Conservation (phyloP, 306 rosid genomes). For the Adenanthera pavonina region DNA sequence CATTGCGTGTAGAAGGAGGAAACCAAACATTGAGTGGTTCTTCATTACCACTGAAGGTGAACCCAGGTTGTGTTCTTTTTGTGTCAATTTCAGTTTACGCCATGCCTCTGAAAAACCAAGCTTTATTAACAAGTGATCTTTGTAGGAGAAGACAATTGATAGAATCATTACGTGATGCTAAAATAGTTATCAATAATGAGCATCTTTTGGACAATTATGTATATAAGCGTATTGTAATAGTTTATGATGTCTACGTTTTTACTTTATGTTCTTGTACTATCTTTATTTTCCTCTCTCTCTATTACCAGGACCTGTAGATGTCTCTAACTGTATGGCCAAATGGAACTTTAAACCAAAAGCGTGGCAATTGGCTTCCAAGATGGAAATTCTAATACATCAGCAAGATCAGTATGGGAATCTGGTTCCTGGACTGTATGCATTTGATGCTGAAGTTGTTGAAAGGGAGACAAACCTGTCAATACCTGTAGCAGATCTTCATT, state of each 20-base stretch:
- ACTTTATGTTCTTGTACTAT: neutral
- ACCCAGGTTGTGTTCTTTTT: slow-evolving; percentile 63
- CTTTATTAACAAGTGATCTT: neutral
- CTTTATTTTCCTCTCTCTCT: neutral
- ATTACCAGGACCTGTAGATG: slow-evolving; percentile 67
- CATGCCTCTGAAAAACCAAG: neutral
- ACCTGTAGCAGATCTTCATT: slow-evolving; percentile 77
- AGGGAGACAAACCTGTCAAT: slow-evolving; percentile 73
- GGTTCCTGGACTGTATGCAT: slow-evolving; percentile 74
- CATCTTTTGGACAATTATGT: too few relatives aligned
- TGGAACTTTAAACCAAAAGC: slow-evolving; percentile 78
- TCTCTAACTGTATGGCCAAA: slow-evolving; percentile 63
- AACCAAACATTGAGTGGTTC: slow-evolving; percentile 71
- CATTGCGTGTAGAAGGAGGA: slow-evolving; percentile 61
- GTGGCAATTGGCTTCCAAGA: slow-evolving; percentile 84
- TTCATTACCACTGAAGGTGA: slow-evolving; percentile 75
- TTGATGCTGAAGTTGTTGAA: slow-evolving; percentile 82
- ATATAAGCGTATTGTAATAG: too few relatives aligned
- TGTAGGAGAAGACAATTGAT: neutral
- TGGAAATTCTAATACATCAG: slow-evolving; percentile 77
- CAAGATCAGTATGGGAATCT: slow-evolving; percentile 71
- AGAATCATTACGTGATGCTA: neutral
- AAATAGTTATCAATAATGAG: slow-evolving; percentile 1
- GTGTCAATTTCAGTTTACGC: slow-evolving; percentile 8
- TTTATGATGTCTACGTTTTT: slow-evolving; percentile 2